Percentiles rank a stretch among this genome's conserved stretches.
Conservation (phyloP, 1,284 basidiomycete genomes). For the Apiotrichum gracile region DNA sequence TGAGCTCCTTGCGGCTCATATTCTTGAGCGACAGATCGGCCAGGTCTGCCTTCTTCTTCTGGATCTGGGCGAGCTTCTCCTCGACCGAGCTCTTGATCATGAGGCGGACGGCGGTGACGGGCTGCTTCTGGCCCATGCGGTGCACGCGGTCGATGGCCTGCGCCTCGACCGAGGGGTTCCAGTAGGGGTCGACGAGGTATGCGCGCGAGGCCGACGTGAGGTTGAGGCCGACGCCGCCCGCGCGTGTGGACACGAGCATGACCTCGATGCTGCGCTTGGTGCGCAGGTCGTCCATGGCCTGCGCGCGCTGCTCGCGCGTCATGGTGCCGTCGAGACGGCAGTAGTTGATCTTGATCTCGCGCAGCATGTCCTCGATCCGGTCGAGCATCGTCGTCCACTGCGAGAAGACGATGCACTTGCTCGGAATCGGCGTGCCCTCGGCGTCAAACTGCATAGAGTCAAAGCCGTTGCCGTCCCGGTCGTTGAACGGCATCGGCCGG, state of each 20-base stretch:
- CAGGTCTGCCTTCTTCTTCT: constrained; percentile 87
- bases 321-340: constrained; percentile 93
- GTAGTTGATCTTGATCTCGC: constrained; percentile 71
- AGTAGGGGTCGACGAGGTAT: constrained; percentile 83
- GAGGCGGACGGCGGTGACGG: constrained; percentile 84
- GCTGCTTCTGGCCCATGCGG: constrained; percentile 83
- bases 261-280: constrained; percentile 79
- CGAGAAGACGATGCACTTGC: constrained; percentile 88
- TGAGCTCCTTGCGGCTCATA: constrained; percentile 73
- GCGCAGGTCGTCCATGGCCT: constrained; percentile 84
- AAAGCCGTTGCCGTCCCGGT: constrained; percentile 61
- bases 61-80: constrained; percentile 77
- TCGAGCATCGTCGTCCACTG: constrained; percentile 97
- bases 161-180: constrained; percentile 95
- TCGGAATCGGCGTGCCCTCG: constrained; percentile 51
- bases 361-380: constrained; percentile 85
- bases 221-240: constrained; percentile 94
- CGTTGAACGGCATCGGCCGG: constrained; percentile 20
- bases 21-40: constrained; percentile 80
- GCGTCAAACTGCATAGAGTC: constrained; percentile 54
- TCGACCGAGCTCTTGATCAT: constrained; percentile 94
- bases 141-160: constrained; percentile 94
- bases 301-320: constrained; percentile 85
- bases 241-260: constrained; percentile 88
- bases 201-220: constrained; percentile 86